Evolutionary conservation across 371 early-diverging fungal genomes (phyloP).

Genomic region (Syncephalastrum monosporum): DNA sequence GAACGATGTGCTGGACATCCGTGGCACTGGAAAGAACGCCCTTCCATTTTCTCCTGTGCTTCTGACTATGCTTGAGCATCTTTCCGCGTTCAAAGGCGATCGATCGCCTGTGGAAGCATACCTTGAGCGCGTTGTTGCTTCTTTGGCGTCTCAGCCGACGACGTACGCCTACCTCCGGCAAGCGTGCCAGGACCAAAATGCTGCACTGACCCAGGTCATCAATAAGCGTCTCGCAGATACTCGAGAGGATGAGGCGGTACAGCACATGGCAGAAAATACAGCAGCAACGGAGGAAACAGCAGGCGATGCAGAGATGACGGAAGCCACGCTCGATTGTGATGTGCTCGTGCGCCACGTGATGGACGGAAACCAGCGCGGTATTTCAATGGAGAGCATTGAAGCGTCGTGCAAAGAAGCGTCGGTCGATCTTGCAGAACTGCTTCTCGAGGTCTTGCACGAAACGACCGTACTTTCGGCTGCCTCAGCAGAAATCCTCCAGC

Average conservation of each 20-base stretch:
- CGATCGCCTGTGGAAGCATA: slow-evolving; percentile 17
- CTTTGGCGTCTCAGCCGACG: too few relatives aligned
- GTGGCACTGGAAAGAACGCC: slow-evolving; percentile 13
- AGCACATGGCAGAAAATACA: too few relatives aligned
- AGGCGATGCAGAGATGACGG: slow-evolving; percentile 3
- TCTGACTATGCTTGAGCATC: slow-evolving; percentile 51
- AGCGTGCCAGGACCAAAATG: too few relatives aligned
- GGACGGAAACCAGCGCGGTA: slow-evolving; percentile 24
- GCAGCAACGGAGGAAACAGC: not conserved
- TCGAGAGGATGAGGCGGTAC: too few relatives aligned
- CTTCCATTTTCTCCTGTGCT: slow-evolving; percentile 63
- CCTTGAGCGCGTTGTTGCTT: slow-evolving; percentile 6
- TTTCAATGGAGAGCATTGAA: slow-evolving; percentile 10
- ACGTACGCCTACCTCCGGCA: too few relatives aligned
- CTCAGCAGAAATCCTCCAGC: slow-evolving; percentile 21
- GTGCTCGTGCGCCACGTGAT: slow-evolving; percentile 22
- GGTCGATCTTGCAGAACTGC: slow-evolving; percentile 22
- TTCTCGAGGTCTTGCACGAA: slow-evolving; percentile 10
- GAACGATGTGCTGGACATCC: slow-evolving; percentile 2
- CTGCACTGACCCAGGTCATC: too few relatives aligned
- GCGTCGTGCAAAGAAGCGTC: slow-evolving; percentile 21
- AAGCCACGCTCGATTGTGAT: not conserved
- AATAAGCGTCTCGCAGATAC: too few relatives aligned
- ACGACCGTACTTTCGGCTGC: slow-evolving; percentile 15
- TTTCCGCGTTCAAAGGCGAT: slow-evolving; percentile 45